Evolutionary conservation across 2,329 filamentous ascomycete species (phyloP), one percentile per base, ranked within the genome.

Genomic region (Fusarium algeriense): DNA sequence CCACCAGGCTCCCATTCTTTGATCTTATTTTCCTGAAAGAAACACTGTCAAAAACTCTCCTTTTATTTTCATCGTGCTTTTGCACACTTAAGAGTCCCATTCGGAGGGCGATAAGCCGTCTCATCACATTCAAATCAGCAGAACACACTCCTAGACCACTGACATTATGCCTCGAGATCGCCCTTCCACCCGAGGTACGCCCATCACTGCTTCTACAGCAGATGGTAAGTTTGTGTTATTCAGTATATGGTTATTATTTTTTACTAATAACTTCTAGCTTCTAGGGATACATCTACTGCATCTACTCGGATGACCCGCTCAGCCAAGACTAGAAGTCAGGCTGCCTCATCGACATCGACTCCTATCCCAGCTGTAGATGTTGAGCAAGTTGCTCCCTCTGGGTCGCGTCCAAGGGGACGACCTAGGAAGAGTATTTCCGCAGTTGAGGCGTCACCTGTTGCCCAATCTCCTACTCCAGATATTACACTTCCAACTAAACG

Each of bases 131-230:
- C 53, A 28, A 34, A 26, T 20, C 32, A 52, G 38, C 50, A 49
- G 26, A 57, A 23, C 23, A 46, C 13, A 38, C 38, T 45, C 19
- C 35, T 37, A 38, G 43, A 8, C 28, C 34, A 13, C 14, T 61
- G 48, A 23, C 48, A 70, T 56, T 43, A 80, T 80, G 79, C 71
- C 78, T 75, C 77, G 77, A 45, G 76, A 78, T 41, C 79, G 78
- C 32, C 75, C 76, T 20, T 75, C 78, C 17, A 38, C 62, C 40
- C 74, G 60, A 64, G 66, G 60, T 19, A 65, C 68, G 12, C 54
- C 60, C 17, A 71, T 66, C 37, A 66, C 71, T 44, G 49, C 64
- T 46, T 61, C 71, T 28, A 40, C 62, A 30, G 40, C 59, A 50
- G 56, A 72, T 60, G 67, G 77, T 77, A 61, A 54, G 73, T 44